Percentiles rank a stretch among this genome's conserved stretches.
phyloP scores from a whole-genome alignment of 2,329 filamentous ascomycete species.

The Trichoderma sp. region DNA sequence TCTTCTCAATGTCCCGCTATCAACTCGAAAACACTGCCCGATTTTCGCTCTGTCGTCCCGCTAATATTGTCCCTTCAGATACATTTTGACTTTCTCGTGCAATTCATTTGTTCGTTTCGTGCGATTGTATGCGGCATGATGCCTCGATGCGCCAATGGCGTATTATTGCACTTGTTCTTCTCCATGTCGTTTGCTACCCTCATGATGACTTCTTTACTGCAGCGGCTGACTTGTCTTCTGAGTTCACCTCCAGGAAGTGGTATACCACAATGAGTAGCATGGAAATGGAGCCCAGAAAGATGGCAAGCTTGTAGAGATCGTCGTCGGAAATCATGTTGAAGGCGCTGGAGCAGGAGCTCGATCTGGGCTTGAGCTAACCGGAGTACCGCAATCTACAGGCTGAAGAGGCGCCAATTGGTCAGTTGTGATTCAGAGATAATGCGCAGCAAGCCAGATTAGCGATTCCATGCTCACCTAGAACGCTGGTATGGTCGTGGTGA shows the following conservation, averaged over 20 bases:
- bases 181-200: background rate
- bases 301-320: slow-evolving; percentile 86
- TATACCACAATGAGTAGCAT: slow-evolving; percentile 95
- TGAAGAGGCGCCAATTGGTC: background rate
- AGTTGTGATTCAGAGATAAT: background rate
- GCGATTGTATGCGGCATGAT: background rate
- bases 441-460: background rate
- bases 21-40: background rate
- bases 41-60: background rate
- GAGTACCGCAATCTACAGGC: slow-evolving; percentile 4
- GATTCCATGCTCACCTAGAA: background rate
- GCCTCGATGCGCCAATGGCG: background rate
- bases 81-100: background rate
- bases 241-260: slow-evolving; percentile 95
- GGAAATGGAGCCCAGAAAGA: slow-evolving; percentile 85
- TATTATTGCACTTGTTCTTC: background rate
- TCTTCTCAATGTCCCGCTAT: background rate
- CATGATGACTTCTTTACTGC: slow-evolving; percentile 23
- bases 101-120: background rate
- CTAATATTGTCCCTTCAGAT: background rate
- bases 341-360: slow-evolving; percentile 7
- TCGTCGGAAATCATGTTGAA: slow-evolving; percentile 89
- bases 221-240: slow-evolving; percentile 36
- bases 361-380: slow-evolving; percentile 1
- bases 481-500: background rate